Evolutionary conservation across 371 early-diverging fungal species (phyloP).

Genomic region (Actinomortierella ambigua): DNA sequence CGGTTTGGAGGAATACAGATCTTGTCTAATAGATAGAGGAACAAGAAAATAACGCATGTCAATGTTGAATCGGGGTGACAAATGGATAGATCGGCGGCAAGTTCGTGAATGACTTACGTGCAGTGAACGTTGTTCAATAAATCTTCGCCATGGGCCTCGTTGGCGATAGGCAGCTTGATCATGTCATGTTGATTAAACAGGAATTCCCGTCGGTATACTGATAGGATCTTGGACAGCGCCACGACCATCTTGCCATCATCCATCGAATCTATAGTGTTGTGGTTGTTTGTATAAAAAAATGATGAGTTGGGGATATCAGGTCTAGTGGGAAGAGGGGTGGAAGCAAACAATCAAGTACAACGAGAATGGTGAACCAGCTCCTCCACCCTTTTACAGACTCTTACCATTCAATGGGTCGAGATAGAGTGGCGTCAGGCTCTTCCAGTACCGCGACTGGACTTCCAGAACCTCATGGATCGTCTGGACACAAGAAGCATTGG

Average conservation of each 20-base stretch:
- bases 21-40: slow-evolving; percentile 14
- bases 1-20: slow-evolving; percentile 22
- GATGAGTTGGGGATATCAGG: slow-evolving; percentile 2
- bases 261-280: slow-evolving; percentile 6
- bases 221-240: slow-evolving; percentile 26
- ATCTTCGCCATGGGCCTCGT: slow-evolving; percentile 16
- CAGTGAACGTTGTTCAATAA: slow-evolving; percentile 37
- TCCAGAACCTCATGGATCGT: slow-evolving; percentile 54
- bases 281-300: too few relatives aligned
- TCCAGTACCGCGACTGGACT: slow-evolving; percentile 61
- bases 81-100: too few relatives aligned
- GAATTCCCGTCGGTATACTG: slow-evolving; percentile 40
- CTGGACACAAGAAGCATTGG: slow-evolving; percentile 51
- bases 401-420: slow-evolving; percentile 21
- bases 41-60: not conserved
- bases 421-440: slow-evolving; percentile 35
- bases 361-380: too few relatives aligned
- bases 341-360: not conserved
- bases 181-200: slow-evolving; percentile 32
- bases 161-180: slow-evolving; percentile 33
- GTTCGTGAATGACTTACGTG: slow-evolving; percentile 30
- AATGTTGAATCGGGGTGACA: too few relatives aligned
- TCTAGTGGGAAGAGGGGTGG: too few relatives aligned
- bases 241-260: slow-evolving; percentile 11
- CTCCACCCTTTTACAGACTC: not conserved